phyloP scores from a whole-genome alignment of 2,329 filamentous ascomycete genomes.

The Drechslerella dactyloides region DNA sequence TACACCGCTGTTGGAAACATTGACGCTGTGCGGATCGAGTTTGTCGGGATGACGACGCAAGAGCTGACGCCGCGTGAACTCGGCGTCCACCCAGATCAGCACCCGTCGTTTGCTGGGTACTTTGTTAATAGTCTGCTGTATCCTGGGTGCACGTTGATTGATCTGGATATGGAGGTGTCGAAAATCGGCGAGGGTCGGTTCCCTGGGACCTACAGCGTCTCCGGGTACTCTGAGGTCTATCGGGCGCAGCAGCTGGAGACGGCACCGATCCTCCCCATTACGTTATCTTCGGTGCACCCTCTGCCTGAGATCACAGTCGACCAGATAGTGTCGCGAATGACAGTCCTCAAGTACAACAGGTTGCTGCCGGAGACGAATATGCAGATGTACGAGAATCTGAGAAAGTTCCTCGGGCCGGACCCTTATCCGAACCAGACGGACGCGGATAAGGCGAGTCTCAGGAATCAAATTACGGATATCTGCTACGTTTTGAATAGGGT shows the following conservation, averaged over 20 bases:
- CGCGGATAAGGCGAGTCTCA: slow-evolving; percentile 45
- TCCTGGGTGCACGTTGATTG: slow-evolving; percentile 39
- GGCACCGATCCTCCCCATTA: slow-evolving; percentile 38
- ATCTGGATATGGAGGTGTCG: slow-evolving; percentile 47
- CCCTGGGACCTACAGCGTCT: slow-evolving; percentile 43
- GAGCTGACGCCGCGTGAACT: slow-evolving; percentile 36
- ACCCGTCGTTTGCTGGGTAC: slow-evolving; percentile 44
- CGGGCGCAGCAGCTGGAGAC: slow-evolving; percentile 43
- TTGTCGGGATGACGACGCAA: slow-evolving; percentile 45
- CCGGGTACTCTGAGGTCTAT: slow-evolving; percentile 44
- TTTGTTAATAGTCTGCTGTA: slow-evolving; percentile 45
- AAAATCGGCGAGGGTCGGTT: slow-evolving; percentile 46
- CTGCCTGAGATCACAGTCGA: slow-evolving; percentile 38
- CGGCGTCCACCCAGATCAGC: slow-evolving; percentile 42
- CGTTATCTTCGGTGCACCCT: slow-evolving; percentile 42
- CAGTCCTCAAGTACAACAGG: slow-evolving; percentile 40
- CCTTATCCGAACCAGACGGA: slow-evolving; percentile 48
- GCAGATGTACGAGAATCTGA: slow-evolving; percentile 46
- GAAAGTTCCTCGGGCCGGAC: slow-evolving; percentile 41
- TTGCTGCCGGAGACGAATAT: slow-evolving; percentile 46
- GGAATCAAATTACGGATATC: slow-evolving; percentile 48
- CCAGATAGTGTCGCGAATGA: slow-evolving; percentile 44
- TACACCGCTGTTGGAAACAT: slow-evolving; percentile 45
- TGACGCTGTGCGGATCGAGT: slow-evolving; percentile 39
- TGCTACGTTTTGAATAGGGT: slow-evolving; percentile 46